Conservation (phyloP, 768 basidiomycete genomes). For the Cytidiella melzeri region DNA sequence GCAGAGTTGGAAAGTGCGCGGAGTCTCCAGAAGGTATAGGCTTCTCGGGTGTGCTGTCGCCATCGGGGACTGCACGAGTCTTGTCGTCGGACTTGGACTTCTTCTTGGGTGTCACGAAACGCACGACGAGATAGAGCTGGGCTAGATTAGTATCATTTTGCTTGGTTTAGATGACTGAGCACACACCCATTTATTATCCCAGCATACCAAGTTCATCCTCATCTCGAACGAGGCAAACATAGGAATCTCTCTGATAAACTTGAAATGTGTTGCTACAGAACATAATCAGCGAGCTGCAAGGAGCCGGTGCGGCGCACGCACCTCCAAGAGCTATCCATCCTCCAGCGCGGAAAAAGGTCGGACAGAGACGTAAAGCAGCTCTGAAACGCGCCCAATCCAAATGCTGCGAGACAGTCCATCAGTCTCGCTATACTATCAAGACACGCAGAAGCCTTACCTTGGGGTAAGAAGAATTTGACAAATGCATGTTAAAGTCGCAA, state of each 20-base stretch:
- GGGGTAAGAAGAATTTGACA: constrained; percentile 79
- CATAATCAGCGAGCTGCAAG: neutral
- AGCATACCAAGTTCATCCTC: constrained; percentile 46
- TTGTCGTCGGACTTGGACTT: constrained; percentile 22
- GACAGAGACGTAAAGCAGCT: constrained; percentile 43
- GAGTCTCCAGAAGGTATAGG: constrained; percentile 13
- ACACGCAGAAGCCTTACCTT: constrained; percentile 38
- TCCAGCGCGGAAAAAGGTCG: constrained; percentile 49
- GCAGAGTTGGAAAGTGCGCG: constrained; percentile 23
- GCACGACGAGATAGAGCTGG: constrained; percentile 58
- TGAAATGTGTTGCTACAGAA: constrained; percentile 52
- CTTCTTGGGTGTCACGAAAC: constrained; percentile 53
- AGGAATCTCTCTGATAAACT: constrained; percentile 67
- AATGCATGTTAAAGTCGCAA: constrained; percentile 65
- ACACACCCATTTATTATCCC: constrained; percentile 80
- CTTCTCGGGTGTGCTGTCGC: neutral
- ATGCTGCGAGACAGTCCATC: constrained; percentile 15
- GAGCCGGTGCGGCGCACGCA: constrained; percentile 9
- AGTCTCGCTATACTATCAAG: neutral
- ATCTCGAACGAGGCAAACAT: constrained; percentile 59
- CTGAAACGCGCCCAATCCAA: constrained; percentile 38
- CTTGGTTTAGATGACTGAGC: neutral
- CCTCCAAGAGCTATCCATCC: constrained; percentile 57
- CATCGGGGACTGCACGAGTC: constrained; percentile 7
- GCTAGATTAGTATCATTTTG: neutral